Percentiles rank a stretch among this genome's conserved stretches.
Evolutionary conservation across 2,329 filamentous ascomycete genomes (phyloP).

Genomic region (Nigrograna mackinnonii): DNA sequence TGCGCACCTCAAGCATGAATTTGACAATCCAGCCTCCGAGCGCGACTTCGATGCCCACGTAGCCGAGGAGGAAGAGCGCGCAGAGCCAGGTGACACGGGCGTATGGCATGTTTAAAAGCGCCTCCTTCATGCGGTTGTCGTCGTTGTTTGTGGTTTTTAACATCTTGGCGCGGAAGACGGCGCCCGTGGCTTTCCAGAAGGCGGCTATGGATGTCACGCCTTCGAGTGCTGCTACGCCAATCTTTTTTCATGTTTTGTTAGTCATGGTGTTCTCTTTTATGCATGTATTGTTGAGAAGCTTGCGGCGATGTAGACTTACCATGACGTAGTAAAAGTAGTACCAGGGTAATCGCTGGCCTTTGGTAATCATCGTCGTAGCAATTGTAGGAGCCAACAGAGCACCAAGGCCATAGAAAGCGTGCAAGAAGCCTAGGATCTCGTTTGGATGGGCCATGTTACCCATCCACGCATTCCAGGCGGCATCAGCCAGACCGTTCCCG

Average conservation of each 20-base stretch:
- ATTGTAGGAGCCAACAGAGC: slow-evolving; percentile 71
- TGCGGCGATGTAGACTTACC: slow-evolving; percentile 49
- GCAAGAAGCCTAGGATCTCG: slow-evolving; percentile 73
- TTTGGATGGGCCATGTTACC: slow-evolving; percentile 76
- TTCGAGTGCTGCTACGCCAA: slow-evolving; percentile 62
- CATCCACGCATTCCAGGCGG: slow-evolving; percentile 64
- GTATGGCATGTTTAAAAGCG: slow-evolving; percentile 49
- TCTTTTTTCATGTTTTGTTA: slow-evolving; percentile 29
- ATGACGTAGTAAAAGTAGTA: slow-evolving; percentile 78
- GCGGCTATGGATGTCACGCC: slow-evolving; percentile 54
- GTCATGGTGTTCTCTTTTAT: too few species aligned
- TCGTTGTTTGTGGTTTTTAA: slow-evolving; percentile 47
- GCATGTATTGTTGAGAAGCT: too few species aligned
- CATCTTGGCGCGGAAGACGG: slow-evolving; percentile 58
- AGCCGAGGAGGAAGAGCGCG: slow-evolving; percentile 74
- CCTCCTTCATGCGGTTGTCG: slow-evolving; percentile 56
- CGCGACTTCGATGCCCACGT: slow-evolving; percentile 78
- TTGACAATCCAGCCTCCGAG: slow-evolving; percentile 81
- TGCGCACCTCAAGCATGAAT: slow-evolving; percentile 81
- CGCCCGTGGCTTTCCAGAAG: slow-evolving; percentile 68
- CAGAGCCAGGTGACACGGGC: slow-evolving; percentile 72
- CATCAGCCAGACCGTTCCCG: slow-evolving; percentile 71
- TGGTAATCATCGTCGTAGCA: slow-evolving; percentile 73
- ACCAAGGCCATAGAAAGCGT: slow-evolving; percentile 73
- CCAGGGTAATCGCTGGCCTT: slow-evolving; percentile 62